These are phyloP conservation scores for Exobasidium cylindrosporum DNA, from an alignment of 1,284 basidiomycete genomes.

Conservation along the genomic window DNA sequence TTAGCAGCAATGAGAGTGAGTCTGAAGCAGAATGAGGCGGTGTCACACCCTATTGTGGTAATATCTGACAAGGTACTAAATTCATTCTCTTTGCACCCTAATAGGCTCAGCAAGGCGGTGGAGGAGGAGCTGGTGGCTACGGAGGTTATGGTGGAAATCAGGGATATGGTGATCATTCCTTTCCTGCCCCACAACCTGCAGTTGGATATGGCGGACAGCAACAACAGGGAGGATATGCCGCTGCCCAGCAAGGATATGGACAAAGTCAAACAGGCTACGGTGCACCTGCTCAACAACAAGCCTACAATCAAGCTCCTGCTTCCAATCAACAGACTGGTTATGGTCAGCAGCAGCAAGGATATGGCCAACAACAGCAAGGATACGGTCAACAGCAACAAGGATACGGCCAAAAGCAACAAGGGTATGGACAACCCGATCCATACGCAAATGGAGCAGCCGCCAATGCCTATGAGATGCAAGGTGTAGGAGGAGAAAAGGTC, in stretches of 20 bases:
- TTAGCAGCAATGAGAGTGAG: conserved; percentile 40
- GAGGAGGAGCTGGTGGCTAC: conserved; percentile 29
- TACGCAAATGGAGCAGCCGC: conserved; percentile 23
- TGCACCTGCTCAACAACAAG: conserved; percentile 18
- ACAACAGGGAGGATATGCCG: conserved; percentile 7
- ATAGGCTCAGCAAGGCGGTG: conserved; percentile 22
- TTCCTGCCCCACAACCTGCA: conserved; percentile 44
- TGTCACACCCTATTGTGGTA: conserved; percentile 1
- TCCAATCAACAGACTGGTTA: conserved; percentile 16
- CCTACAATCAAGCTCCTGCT: conserved; percentile 8
- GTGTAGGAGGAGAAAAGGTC: conserved; percentile 26
- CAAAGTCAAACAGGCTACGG: conserved; percentile 17
- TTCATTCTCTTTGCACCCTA: neutral
- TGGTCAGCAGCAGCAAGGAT: conserved; percentile 26
- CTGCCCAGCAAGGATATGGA: conserved; percentile 8
- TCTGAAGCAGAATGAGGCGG: neutral
- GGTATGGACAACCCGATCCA: conserved; percentile 16
- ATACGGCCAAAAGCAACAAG: conserved; percentile 11
- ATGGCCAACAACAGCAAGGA: conserved; percentile 18
- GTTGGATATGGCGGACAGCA: conserved; percentile 14
- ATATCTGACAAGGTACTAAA: neutral
- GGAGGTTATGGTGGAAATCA: conserved; percentile 53
- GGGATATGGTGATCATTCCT: conserved; percentile 53
- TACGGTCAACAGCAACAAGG: conserved; percentile 7
- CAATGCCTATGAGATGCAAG: conserved; percentile 39